Conservation (phyloP, 2,329 filamentous ascomycete genomes). For the Mollisiaceae sp. region DNA sequence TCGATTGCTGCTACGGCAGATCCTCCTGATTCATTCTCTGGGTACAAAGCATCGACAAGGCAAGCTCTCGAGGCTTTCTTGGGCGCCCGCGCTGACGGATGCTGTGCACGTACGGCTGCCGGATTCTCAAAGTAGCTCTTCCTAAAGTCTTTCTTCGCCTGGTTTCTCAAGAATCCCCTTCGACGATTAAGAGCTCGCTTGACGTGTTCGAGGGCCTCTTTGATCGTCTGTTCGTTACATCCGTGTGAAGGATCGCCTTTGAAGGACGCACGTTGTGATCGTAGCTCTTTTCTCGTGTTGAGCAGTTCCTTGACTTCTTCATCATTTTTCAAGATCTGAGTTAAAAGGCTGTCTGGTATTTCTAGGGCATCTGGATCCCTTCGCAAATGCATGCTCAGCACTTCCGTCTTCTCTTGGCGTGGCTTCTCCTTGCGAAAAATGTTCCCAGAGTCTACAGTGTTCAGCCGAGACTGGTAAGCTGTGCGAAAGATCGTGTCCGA, state of each 20-base stretch:
- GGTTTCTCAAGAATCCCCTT: not conserved
- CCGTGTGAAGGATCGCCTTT: not conserved
- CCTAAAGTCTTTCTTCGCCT: not conserved
- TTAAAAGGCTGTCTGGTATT: not conserved
- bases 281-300: not conserved
- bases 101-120: not conserved
- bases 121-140: constrained; percentile 4
- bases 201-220: not conserved
- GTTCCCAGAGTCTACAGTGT: not conserved
- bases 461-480: not conserved
- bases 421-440: not conserved
- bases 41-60: not conserved
- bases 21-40: not conserved
- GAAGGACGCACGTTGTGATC: not conserved
- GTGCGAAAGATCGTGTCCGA: not conserved
- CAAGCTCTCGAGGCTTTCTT: not conserved
- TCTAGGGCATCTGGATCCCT: not conserved
- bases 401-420: not conserved
- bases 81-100: not conserved
- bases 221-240: not conserved
- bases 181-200: constrained; percentile 1
- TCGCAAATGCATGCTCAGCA: not conserved
- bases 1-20: not conserved
- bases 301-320: not conserved
- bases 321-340: not conserved